Conservation (phyloP, 2,329 filamentous ascomycete species). For the Colletotrichum orchidophilum region DNA sequence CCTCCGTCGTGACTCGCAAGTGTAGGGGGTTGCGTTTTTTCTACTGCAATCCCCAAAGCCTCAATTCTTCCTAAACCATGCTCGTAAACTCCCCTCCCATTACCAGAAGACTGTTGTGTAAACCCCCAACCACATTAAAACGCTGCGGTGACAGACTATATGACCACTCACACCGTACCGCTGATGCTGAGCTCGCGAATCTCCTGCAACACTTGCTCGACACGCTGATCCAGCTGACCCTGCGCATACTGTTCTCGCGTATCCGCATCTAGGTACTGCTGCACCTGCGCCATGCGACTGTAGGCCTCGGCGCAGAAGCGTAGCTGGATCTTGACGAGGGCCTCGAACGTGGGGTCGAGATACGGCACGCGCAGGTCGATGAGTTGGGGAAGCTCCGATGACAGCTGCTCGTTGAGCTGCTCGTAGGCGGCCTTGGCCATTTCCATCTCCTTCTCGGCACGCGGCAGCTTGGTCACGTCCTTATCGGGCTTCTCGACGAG, state of each 20-base stretch:
- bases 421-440: slow-evolving; percentile 95
- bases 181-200: slow-evolving; percentile 96
- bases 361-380: slow-evolving; percentile 98
- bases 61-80: not conserved
- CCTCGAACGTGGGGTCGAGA: slow-evolving; percentile 95
- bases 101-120: not conserved
- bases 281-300: slow-evolving; percentile 97
- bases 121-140: not conserved
- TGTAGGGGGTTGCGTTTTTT: slow-evolving; percentile 12
- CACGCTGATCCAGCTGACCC: slow-evolving; percentile 88
- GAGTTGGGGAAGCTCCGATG: slow-evolving; percentile 89
- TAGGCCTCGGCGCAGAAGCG: slow-evolving; percentile 98
- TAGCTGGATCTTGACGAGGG: slow-evolving; percentile 97
- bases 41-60: slow-evolving; percentile 7
- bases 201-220: slow-evolving; percentile 96
- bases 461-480: slow-evolving; percentile 94
- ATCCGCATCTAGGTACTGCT: slow-evolving; percentile 96
- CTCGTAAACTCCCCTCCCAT: slow-evolving; percentile 5
- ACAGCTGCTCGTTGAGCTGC: slow-evolving; percentile 95
- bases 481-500: slow-evolving; percentile 99
- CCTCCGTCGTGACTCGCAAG: slow-evolving; percentile 8
- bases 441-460: slow-evolving; percentile 95
- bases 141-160: too few relatives aligned
- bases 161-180: slow-evolving; percentile 68
- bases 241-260: slow-evolving; percentile 96